phyloP scores from a whole-genome alignment of 2,329 filamentous ascomycete genomes.

The Cyclaneusma minus region DNA sequence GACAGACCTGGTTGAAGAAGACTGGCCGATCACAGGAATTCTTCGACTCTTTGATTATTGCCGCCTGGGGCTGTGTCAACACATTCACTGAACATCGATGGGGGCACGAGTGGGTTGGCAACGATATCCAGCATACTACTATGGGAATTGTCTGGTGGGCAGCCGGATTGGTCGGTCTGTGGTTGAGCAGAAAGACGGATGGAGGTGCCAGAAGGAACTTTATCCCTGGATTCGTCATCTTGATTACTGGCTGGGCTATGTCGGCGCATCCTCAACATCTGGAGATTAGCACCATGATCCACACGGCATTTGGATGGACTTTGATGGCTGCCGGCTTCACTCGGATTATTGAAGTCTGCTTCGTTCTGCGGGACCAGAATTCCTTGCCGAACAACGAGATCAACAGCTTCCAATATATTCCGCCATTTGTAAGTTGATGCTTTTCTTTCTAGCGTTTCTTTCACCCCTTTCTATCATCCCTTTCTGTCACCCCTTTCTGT shows the following conservation, averaged over 20 bases:
- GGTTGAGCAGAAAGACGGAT: conserved; percentile 73
- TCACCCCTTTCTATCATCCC: conserved; percentile 1
- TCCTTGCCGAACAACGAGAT: conserved; percentile 53
- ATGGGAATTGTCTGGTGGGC: conserved; percentile 99
- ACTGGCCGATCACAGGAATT: conserved; percentile 89
- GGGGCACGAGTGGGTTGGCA: conserved; percentile 77
- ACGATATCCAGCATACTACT: conserved; percentile 95
- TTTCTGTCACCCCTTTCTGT: conserved; percentile 4
- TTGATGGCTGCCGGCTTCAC: conserved; percentile 79
- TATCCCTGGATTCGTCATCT: conserved; percentile 77
- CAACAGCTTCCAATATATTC: conserved; percentile 58
- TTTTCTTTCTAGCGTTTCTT: background rate
- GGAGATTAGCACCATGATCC: conserved; percentile 73
- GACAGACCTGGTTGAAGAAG: conserved; percentile 71
- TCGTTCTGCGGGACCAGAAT: conserved; percentile 62
- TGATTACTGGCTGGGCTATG: conserved; percentile 94
- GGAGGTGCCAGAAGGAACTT: conserved; percentile 85
- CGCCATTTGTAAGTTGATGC: conserved; percentile 47
- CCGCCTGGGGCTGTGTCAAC: conserved; percentile 91
- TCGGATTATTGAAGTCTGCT: conserved; percentile 80
- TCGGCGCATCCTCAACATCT: conserved; percentile 76
- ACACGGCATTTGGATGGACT: conserved; percentile 83
- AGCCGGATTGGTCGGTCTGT: conserved; percentile 79
- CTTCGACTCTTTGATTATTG: conserved; percentile 83
- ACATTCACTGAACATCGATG: conserved; percentile 96